Percentiles rank a stretch among this genome's conserved stretches.
Evolutionary conservation across 192 early-diverging fungal species (phyloP).

Genomic region (Linnemannia hyalina): DNA sequence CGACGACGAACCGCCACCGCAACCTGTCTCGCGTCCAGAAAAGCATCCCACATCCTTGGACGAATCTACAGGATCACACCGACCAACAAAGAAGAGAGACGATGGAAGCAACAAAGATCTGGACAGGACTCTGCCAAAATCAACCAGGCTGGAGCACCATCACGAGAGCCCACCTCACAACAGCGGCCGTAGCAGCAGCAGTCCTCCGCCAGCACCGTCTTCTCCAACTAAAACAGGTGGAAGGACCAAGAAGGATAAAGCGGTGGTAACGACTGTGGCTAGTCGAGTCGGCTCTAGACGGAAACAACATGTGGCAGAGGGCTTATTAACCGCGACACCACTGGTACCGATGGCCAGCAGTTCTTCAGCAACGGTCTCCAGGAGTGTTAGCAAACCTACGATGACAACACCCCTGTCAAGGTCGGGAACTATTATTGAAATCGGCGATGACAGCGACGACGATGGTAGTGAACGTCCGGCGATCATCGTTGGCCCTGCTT

Average conservation of each 20-base stretch:
- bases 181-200: background rate
- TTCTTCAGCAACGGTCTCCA: background rate
- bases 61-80: background rate
- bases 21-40: background rate
- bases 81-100: background rate
- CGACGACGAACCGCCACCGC: background rate
- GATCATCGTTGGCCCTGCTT: background rate
- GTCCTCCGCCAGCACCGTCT: background rate
- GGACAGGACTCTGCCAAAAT: background rate
- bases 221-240: background rate
- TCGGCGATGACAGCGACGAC: background rate
- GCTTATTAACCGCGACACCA: background rate
- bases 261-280: constrained; percentile 10
- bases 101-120: background rate
- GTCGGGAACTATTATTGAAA: background rate
- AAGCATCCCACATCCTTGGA: background rate
- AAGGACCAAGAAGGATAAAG: constrained; percentile 22
- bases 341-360: background rate
- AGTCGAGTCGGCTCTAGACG: constrained; percentile 17
- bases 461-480: background rate
- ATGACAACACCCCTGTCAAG: background rate
- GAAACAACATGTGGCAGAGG: background rate
- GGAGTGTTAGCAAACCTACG: background rate
- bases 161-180: background rate
- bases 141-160: background rate